A percentile compares a stretch with the other conserved stretches of the same genome.
Conservation (phyloP, 208 protist genomes). For the Leptomonas pyrrhocoris region DNA sequence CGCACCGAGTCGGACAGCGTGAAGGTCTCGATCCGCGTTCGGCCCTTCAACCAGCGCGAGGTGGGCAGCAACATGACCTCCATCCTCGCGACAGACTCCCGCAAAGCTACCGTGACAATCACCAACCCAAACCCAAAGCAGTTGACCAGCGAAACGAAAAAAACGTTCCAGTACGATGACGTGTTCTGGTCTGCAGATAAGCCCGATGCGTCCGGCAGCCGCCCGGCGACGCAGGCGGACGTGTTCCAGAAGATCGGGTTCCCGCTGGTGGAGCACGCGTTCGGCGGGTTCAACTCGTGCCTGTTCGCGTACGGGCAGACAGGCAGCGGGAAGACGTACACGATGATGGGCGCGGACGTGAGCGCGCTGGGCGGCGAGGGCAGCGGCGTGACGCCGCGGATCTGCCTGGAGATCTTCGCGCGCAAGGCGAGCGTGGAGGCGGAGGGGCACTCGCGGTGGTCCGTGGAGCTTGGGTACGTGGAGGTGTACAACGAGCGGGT, state of each 20-base stretch:
- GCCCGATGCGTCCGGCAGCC: conserved; percentile 33
- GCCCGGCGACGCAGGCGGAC: conserved; percentile 49
- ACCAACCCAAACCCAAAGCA: conserved; percentile 9
- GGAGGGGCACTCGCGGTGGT: no score
- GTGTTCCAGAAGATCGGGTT: conserved; percentile 63
- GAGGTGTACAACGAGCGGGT: conserved; percentile 92
- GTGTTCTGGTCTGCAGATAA: conserved; percentile 63
- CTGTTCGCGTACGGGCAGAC: conserved; percentile 94
- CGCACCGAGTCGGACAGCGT: conserved; percentile 34
- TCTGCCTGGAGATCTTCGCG: conserved; percentile 66
- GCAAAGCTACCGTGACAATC: conserved; percentile 12
- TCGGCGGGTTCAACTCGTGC: conserved; percentile 77
- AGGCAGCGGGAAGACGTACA: conserved; percentile 94
- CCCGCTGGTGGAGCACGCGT: conserved; percentile 57
- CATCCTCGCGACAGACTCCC: not conserved
- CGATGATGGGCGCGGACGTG: conserved; percentile 81
- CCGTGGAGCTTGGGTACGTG: conserved; percentile 67
- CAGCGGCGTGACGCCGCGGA: conserved; percentile 71
- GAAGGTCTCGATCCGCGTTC: conserved; percentile 50
- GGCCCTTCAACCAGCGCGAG: conserved; percentile 54
- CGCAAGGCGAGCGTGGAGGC: conserved; percentile 31
- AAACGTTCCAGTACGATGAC: conserved; percentile 68
- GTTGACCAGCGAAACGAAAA: not conserved
- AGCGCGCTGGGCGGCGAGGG: conserved; percentile 34
- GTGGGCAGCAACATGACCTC: conserved; percentile 7